A percentile compares a stretch with the other conserved stretches of the same genome.
These are phyloP conservation scores for Neospermospora avenae DNA, from an alignment of 2,329 filamentous ascomycete genomes.

Conservation along the genomic window DNA sequence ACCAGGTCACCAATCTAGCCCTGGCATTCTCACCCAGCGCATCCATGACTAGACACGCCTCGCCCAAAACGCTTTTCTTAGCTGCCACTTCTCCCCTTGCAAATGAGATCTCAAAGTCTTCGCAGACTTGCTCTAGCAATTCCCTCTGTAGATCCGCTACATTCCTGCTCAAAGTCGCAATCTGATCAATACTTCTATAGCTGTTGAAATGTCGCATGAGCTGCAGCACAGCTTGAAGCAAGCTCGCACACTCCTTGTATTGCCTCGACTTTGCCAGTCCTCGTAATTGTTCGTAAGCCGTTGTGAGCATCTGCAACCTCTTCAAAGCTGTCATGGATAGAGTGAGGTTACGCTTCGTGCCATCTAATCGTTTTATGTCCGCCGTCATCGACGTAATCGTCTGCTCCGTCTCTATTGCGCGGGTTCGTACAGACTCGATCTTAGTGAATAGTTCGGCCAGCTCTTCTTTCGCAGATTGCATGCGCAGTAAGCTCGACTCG, in stretches of 20 bases:
- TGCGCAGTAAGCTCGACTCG: slow-evolving; percentile 82
- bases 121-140: slow-evolving; percentile 94
- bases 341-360: slow-evolving; percentile 93
- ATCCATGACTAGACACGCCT: slow-evolving; percentile 93
- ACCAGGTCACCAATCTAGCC: slow-evolving; percentile 85
- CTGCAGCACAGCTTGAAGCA: slow-evolving; percentile 93
- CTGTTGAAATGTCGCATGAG: slow-evolving; percentile 98
- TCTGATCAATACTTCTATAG: slow-evolving; percentile 96
- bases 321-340: slow-evolving; percentile 98
- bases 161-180: slow-evolving; percentile 86
- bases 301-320: slow-evolving; percentile 96
- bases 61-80: slow-evolving; percentile 68
- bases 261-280: slow-evolving; percentile 81
- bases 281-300: slow-evolving; percentile 94
- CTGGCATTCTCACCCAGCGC: slow-evolving; percentile 85
- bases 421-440: slow-evolving; percentile 87
- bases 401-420: slow-evolving; percentile 88
- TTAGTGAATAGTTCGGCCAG: slow-evolving; percentile 87
- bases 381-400: slow-evolving; percentile 98
- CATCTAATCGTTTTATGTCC: slow-evolving; percentile 95
- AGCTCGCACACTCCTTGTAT: slow-evolving; percentile 90
- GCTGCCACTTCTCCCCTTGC: slow-evolving; percentile 77
- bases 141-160: slow-evolving; percentile 92
- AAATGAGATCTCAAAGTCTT: slow-evolving; percentile 96
- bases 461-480: slow-evolving; percentile 87